Conservation (phyloP, 768 basidiomycete species). For the Agaricus subrufescens region DNA sequence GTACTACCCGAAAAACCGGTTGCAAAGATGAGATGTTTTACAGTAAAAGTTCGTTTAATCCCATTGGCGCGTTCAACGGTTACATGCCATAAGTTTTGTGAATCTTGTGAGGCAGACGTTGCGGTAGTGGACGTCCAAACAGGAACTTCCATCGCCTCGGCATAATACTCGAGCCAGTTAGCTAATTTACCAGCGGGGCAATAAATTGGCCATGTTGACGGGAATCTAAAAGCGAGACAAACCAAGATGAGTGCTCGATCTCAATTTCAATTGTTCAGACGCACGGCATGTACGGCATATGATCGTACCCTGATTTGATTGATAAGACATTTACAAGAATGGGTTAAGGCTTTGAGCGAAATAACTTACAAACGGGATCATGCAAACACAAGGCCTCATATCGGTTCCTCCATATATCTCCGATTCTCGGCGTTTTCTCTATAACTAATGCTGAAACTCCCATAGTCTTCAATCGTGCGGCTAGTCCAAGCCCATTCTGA, state of each 20-base stretch:
- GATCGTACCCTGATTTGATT: constrained; percentile 26
- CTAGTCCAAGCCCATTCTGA: constrained; percentile 56
- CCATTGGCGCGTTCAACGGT: constrained; percentile 19
- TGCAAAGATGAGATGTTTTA: constrained; percentile 53
- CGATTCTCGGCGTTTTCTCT: constrained; percentile 50
- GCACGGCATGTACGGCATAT: constrained; percentile 5
- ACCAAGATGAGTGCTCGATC: not conserved
- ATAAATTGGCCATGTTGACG: constrained; percentile 52
- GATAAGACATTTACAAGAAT: not conserved
- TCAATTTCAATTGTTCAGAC: constrained; percentile 10
- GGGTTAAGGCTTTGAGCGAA: not conserved
- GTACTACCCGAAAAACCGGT: constrained; percentile 47
- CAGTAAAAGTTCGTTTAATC: constrained; percentile 27
- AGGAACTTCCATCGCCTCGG: constrained; percentile 52
- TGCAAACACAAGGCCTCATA: constrained; percentile 57
- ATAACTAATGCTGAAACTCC: constrained; percentile 50
- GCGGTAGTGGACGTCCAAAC: constrained; percentile 54
- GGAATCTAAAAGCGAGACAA: constrained; percentile 37
- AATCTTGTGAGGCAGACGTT: constrained; percentile 30
- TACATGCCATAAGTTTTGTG: constrained; percentile 40
- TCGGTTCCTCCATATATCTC: constrained; percentile 59
- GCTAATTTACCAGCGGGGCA: constrained; percentile 54
- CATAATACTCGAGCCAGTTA: constrained; percentile 62
- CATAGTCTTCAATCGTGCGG: constrained; percentile 54
- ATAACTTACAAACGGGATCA: constrained; percentile 47